Base-by-base conservation (phyloP, 345 rosid genomes). In the Ricinus communis region DNA sequence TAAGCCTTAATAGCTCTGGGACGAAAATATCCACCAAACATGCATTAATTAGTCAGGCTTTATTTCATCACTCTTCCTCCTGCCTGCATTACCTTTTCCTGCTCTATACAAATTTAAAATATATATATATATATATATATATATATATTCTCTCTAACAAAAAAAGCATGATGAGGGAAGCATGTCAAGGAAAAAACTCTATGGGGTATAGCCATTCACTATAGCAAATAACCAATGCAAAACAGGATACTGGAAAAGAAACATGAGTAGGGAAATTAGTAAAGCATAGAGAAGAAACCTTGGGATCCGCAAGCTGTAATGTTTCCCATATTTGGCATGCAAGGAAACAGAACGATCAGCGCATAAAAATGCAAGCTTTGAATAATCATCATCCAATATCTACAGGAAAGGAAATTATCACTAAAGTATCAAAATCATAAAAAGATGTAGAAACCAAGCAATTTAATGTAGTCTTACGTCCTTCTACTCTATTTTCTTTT, bases 271-370 rank as follows among this genome's bases (percentile, higher is more conserved):
- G 43, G 22, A 55, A 62, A 70, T 3, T 27, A 51, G 24, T 50
- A 53, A 63, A 71, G 72, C 47, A 63, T 12, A 49, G 30, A 60
- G 49, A 38, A 53, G 4, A 21, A 68, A 95, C 94, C 99, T 90
- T 72, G 99, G 99, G 77, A 93, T 95, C 57, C 96, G 82, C 69
- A 92, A 82, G 68, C 69, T 85, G 77, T 92, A 77, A 76, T 90
- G 97, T 61, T 90, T 95, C 66, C 98, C 98, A 69, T 92, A 89
- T 77, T 90, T 95, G 66, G 99, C 98, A 71, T 90, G 98, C 62
- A 95, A 84, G 80, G 68, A 66, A 74, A 95, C 75, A 74, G 99
- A 90, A 22, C 97, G 97, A 85, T 95, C 98, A 63, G 96, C 85
- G 69, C 96, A 90, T 65, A 92, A 73, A 69, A 95, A 95, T 43